These are phyloP conservation scores for Begonia peltatifolia DNA, from an alignment of 306 rosid species.

Conservation along the genomic window DNA sequence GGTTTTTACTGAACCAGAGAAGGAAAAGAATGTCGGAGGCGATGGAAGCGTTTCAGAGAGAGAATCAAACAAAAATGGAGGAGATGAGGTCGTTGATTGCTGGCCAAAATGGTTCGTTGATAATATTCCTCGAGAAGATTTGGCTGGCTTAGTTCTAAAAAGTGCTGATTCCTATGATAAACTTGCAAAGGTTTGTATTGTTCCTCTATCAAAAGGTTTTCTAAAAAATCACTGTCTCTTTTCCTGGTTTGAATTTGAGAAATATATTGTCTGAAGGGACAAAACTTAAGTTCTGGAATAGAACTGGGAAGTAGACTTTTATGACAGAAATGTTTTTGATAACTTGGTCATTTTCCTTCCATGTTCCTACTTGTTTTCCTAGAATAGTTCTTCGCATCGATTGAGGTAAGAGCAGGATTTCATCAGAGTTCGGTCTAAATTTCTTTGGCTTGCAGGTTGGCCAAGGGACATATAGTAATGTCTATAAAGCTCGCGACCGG, in stretches of 20 bases:
- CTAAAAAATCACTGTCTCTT: too few species aligned
- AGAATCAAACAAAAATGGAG: conserved; percentile 24
- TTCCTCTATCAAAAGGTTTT: background rate
- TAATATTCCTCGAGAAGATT: conserved; percentile 26
- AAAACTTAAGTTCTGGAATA: too few species aligned
- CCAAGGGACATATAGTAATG: conserved; percentile 74
- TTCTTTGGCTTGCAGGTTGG: conserved; percentile 32
- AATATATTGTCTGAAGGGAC: too few species aligned
- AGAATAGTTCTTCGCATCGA: too few species aligned
- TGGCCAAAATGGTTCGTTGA: conserved; percentile 76
- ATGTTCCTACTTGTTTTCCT: background rate
- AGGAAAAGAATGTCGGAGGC: conserved; percentile 5
- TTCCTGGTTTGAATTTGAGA: too few species aligned
- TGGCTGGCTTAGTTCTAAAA: conserved; percentile 35
- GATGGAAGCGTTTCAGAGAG: conserved; percentile 10
- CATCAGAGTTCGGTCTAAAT: conserved; percentile 1
- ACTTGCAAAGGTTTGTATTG: conserved; percentile 38
- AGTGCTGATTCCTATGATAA: conserved; percentile 61
- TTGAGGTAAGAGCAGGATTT: background rate
- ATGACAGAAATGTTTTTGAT: too few species aligned
- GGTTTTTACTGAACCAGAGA: conserved; percentile 5
- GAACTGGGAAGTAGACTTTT: too few species aligned
- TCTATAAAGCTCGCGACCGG: conserved; percentile 63
- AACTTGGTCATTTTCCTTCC: too few species aligned
- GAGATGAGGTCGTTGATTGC: conserved; percentile 27